Base-by-base conservation (phyloP, 164 flowering plant species). In the Dillenia suffruticosa region DNA sequence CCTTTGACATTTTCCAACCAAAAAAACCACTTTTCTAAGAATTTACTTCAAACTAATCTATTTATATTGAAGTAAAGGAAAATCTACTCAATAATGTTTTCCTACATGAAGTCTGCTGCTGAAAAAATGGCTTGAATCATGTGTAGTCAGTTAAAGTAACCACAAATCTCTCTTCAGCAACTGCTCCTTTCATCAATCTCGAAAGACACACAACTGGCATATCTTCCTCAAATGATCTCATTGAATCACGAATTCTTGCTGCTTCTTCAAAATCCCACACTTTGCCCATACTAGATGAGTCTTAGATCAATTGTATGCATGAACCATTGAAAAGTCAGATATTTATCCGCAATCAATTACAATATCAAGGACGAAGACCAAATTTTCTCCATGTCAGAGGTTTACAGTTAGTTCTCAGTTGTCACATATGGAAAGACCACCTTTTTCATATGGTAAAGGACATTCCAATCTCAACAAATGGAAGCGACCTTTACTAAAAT, bases 211-310 rank as follows among this genome's bases (percentile, higher is more conserved):
- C 63, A 52, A 90, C 82, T 1, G 97, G 98, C 70, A 90, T 96
- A 65, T 83, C 89, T 46, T 88, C 89, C 75, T 88, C 98, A 66
- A 90, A 90, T 16, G 75, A 64, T 70, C 70, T 90, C 76, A 93
- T 68, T 0, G 97, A 88, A 72, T 90, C 97, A 49, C 98, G 79
- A 54, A 93, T 71, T 64, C 96, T 84, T 16, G 97, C 98, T 51
- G 98, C 98, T 76, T 92, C 96, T 68, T 92, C 77, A 63, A 88
- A 92, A 68, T 92, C 83, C 97, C 89, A 57, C 66, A 68, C 62
- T 10, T 2, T 9, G 11, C 32, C 51, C 58, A 66, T 51, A 26
- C 8, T 51, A 16, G 19, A 49, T 2, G 19, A 54, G 15, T 59
- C 22, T 22, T 19, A 53, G 14, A 51, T 48, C 49, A 46, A 54